These are phyloP conservation scores for Casuarina equisetifolia DNA, from an alignment of 306 rosid species.

Conservation along the genomic window DNA sequence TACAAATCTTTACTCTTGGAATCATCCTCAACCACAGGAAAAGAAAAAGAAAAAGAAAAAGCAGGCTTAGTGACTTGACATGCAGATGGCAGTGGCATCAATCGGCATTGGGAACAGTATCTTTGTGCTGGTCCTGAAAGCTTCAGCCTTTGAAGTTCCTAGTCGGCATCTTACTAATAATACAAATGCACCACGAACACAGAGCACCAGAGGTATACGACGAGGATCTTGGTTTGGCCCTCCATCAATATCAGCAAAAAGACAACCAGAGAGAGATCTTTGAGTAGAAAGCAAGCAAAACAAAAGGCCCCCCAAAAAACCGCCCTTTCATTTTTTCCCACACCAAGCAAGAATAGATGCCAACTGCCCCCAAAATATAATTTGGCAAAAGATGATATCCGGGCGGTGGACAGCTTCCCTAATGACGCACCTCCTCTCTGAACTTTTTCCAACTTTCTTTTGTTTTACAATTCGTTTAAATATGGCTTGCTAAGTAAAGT, in stretches of 20 bases:
- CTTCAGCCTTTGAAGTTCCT: background rate
- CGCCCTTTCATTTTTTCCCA: slow-evolving; percentile 50
- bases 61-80: background rate
- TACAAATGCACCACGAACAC: background rate
- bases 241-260: background rate
- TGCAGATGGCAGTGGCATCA: no score
- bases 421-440: slow-evolving; percentile 45
- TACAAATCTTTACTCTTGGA: background rate
- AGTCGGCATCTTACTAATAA: background rate
- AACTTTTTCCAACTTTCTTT: slow-evolving; percentile 29
- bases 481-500: slow-evolving; percentile 42
- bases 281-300: slow-evolving; percentile 91
- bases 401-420: slow-evolving; percentile 39
- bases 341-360: slow-evolving; percentile 90
- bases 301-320: slow-evolving; percentile 41
- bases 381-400: slow-evolving; percentile 30
- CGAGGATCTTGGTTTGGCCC: slow-evolving; percentile 10
- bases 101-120: no score
- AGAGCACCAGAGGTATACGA: slow-evolving; percentile 12
- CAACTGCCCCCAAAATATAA: slow-evolving; percentile 33
- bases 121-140: background rate
- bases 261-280: slow-evolving; percentile 21
- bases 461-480: slow-evolving; percentile 44
- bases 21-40: background rate
- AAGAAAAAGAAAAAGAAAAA: background rate